Evolutionary conservation across 371 early-diverging fungal species (phyloP), one percentile per base, ranked within the genome.

Genomic region (Choanephora cucurbitarum): DNA sequence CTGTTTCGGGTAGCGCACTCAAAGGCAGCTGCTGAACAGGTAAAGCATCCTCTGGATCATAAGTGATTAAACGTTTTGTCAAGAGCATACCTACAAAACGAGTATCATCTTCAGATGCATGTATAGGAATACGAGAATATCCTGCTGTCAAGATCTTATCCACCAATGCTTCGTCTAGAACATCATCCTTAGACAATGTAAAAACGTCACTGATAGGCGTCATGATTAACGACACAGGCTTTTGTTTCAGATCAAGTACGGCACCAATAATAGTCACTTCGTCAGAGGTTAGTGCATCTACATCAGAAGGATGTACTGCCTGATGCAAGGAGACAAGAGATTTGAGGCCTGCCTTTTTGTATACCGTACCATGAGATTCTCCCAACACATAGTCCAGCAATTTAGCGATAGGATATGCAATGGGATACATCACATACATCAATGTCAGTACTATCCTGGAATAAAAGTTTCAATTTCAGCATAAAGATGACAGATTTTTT

Each of bases 201-300:
- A 89, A 93, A 1, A 92, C 94, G 59, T 93, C 87, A 44, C 82
- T 76, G 23, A 95, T 73, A 7, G 88, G 87, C 1, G 97, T 96
- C 96, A 97, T 96, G 24, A 94, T 84, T 23, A 84, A 70, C 2
- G 71, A 76, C 0, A 93, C 95, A 14, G 87, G 81, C 65, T 95
- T 96, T 22, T 91, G 92, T 48, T 90, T 80, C 19, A 97, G 69
- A 54, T 95, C 96, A 47, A 97, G 73, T 0, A 94, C 96, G 15
- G 95, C 95, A 17, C 89, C 81, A 66, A 98, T 89, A 44, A 97
- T 93, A 2, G 89, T 88, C 11, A 96, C 95, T 67, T 96, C 97
- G 67, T 98, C 98, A 8, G 80, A 69, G 1, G 91, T 89, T 55
- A 98, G 68, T 11, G 87, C 89, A 7, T 94, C 96, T 13, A 83